phyloP scores from a whole-genome alignment of 106 monocot genomes.

The Iris macrosiphon region DNA sequence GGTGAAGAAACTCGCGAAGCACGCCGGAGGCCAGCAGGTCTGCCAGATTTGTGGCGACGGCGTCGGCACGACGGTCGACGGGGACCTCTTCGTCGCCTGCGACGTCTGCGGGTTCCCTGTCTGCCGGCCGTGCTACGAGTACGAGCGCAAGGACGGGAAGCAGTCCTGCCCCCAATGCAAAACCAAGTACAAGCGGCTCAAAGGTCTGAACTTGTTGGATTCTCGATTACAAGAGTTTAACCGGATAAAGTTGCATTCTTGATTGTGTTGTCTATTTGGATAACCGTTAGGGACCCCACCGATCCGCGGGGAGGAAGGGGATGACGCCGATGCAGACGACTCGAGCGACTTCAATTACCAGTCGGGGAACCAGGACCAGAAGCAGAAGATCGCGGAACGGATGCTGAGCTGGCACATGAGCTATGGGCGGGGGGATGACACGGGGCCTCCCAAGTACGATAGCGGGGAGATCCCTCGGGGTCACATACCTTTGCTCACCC shows the following conservation, averaged over 20 bases:
- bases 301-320: slow-evolving; percentile 51
- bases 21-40: slow-evolving; percentile 10
- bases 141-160: slow-evolving; percentile 44
- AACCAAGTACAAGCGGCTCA: slow-evolving; percentile 33
- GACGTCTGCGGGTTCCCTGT: slow-evolving; percentile 36
- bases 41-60: slow-evolving; percentile 44
- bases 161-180: slow-evolving; percentile 49
- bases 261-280: slow-evolving; percentile 20
- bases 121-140: slow-evolving; percentile 55
- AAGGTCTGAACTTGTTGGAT: slow-evolving; percentile 23
- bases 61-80: slow-evolving; percentile 18
- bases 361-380: slow-evolving; percentile 47
- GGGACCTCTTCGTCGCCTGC: slow-evolving; percentile 37
- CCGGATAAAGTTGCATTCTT: neutral
- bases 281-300: slow-evolving; percentile 53
- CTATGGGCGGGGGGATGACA: slow-evolving; percentile 36
- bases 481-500: slow-evolving; percentile 43
- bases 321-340: slow-evolving; percentile 46
- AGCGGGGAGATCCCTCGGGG: slow-evolving; percentile 63
- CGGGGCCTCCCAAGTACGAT: slow-evolving; percentile 54
- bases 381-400: slow-evolving; percentile 49
- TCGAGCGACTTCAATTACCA: slow-evolving; percentile 49
- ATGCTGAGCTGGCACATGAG: slow-evolving; percentile 67
- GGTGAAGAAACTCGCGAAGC: slow-evolving; percentile 14
- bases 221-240: neutral